Conservation (phyloP, 2,329 filamentous ascomycete genomes). For the Hypoxylon sp. region DNA sequence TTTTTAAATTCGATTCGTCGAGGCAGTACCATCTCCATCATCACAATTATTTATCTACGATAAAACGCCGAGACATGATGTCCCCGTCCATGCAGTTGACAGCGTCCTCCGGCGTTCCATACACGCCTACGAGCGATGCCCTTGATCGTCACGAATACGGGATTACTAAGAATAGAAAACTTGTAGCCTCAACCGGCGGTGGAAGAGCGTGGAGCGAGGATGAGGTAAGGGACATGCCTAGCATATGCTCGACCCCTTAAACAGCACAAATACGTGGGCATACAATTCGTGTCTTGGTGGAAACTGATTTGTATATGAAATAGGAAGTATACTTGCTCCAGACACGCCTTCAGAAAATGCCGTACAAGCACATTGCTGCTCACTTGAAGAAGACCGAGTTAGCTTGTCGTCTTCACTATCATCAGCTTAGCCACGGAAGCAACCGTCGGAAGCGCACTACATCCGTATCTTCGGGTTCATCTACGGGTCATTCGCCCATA, state of each 20-base stretch:
- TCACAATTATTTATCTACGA: slow-evolving; percentile 22
- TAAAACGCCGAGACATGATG: slow-evolving; percentile 58
- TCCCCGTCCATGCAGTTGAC: slow-evolving; percentile 66
- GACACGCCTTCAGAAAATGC: slow-evolving; percentile 88
- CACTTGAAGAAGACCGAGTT: slow-evolving; percentile 91
- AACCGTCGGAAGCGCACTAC: slow-evolving; percentile 83
- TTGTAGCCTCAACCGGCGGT: slow-evolving; percentile 76
- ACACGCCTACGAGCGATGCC: slow-evolving; percentile 67
- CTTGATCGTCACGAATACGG: slow-evolving; percentile 72
- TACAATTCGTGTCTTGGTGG: neutral
- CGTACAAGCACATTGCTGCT: slow-evolving; percentile 89
- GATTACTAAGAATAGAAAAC: slow-evolving; percentile 76
- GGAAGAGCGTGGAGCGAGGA: slow-evolving; percentile 89
- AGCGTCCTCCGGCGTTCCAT: slow-evolving; percentile 60
- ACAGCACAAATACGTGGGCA: slow-evolving; percentile 2
- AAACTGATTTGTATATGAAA: slow-evolving; percentile 34
- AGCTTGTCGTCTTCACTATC: slow-evolving; percentile 88
- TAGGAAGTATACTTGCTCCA: slow-evolving; percentile 88
- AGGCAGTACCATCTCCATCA: slow-evolving; percentile 54
- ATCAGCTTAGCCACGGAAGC: slow-evolving; percentile 86
- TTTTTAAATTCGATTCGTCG: slow-evolving; percentile 55
- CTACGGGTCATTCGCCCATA: slow-evolving; percentile 67
- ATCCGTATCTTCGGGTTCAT: slow-evolving; percentile 78
- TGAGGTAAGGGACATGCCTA: slow-evolving; percentile 71
- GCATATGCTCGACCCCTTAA: slow-evolving; percentile 12